phyloP scores from a whole-genome alignment of 768 basidiomycete species.

The Baorangia bicolor region DNA sequence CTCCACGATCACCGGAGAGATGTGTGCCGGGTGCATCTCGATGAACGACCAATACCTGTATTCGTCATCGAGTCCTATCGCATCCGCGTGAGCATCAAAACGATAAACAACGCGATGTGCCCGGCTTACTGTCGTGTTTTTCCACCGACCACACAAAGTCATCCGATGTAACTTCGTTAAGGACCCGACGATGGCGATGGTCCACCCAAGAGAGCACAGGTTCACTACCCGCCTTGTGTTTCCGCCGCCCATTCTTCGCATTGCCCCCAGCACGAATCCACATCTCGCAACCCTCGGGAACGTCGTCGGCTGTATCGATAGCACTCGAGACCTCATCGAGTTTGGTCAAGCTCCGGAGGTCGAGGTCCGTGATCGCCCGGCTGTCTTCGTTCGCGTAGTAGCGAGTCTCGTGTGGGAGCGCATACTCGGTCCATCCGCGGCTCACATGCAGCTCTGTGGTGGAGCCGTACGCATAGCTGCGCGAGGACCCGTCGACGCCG shows the following conservation, averaged over 20 bases:
- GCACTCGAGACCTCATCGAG: slow-evolving; percentile 42
- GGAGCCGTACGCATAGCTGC: slow-evolving; percentile 28
- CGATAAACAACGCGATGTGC: not conserved
- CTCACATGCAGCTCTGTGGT: slow-evolving; percentile 18
- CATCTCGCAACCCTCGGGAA: slow-evolving; percentile 51
- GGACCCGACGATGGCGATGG: slow-evolving; percentile 56
- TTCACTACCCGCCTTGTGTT: slow-evolving; percentile 30
- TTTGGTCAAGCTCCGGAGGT: slow-evolving; percentile 52
- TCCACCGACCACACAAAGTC: slow-evolving; percentile 25
- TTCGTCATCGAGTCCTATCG: slow-evolving; percentile 66
- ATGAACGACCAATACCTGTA: slow-evolving; percentile 83
- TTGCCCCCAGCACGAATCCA: slow-evolving; percentile 54
- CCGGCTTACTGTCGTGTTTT: slow-evolving; percentile 43
- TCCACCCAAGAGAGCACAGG: slow-evolving; percentile 62
- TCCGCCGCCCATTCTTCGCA: slow-evolving; percentile 30
- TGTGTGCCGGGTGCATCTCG: slow-evolving; percentile 76
- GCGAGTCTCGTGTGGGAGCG: slow-evolving; percentile 67
- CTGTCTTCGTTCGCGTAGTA: slow-evolving; percentile 69
- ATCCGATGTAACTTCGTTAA: slow-evolving; percentile 43
- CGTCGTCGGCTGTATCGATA: slow-evolving; percentile 30
- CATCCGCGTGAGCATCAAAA: not conserved
- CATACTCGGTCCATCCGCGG: slow-evolving; percentile 74
- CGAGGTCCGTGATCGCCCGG: slow-evolving; percentile 67
- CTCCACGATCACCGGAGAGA: slow-evolving; percentile 45
- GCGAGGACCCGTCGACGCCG: slow-evolving; percentile 32